Evolutionary conservation across 2,329 filamentous ascomycete species (phyloP).

Genomic region (Nothopassalora personata): DNA sequence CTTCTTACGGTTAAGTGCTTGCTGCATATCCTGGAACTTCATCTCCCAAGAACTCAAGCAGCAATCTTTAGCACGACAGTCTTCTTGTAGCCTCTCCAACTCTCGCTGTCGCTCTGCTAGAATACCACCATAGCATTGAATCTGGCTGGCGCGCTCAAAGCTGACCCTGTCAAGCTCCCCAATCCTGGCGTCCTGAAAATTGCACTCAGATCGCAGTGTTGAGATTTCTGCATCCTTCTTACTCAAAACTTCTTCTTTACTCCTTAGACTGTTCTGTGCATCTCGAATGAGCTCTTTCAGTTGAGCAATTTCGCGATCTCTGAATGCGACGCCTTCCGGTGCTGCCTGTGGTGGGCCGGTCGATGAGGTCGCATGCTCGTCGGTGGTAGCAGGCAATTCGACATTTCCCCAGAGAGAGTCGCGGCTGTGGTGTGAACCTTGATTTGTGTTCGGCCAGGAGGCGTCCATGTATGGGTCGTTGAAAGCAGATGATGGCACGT

Average conservation of each 20-base stretch:
- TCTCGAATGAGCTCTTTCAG: slow-evolving; percentile 19
- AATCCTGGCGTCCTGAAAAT: slow-evolving; percentile 1
- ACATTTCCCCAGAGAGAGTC: neutral
- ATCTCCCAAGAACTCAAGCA: slow-evolving; percentile 4
- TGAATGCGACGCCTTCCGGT: slow-evolving; percentile 22
- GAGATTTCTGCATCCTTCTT: slow-evolving; percentile 9
- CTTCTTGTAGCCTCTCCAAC: slow-evolving; percentile 5
- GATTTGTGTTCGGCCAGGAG: neutral
- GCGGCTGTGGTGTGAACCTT: neutral
- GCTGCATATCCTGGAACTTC: slow-evolving; percentile 8
- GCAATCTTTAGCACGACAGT: slow-evolving; percentile 8
- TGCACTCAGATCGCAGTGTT: slow-evolving; percentile 1
- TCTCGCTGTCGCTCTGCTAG: slow-evolving; percentile 7
- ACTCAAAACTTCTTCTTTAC: slow-evolving; percentile 11
- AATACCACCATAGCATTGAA: slow-evolving; percentile 4
- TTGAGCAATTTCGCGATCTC: slow-evolving; percentile 25
- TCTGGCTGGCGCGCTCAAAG: slow-evolving; percentile 6
- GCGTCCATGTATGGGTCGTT: neutral
- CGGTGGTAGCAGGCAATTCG: neutral
- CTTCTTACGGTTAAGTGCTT: slow-evolving; percentile 9
- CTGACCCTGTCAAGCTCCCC: slow-evolving; percentile 7
- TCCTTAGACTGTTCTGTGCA: slow-evolving; percentile 11
- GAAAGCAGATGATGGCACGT: neutral
- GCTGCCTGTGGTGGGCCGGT: neutral
- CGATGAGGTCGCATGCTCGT: neutral